phyloP scores from a whole-genome alignment of 441 rosid genomes.

The Gossypium gossypioides region DNA sequence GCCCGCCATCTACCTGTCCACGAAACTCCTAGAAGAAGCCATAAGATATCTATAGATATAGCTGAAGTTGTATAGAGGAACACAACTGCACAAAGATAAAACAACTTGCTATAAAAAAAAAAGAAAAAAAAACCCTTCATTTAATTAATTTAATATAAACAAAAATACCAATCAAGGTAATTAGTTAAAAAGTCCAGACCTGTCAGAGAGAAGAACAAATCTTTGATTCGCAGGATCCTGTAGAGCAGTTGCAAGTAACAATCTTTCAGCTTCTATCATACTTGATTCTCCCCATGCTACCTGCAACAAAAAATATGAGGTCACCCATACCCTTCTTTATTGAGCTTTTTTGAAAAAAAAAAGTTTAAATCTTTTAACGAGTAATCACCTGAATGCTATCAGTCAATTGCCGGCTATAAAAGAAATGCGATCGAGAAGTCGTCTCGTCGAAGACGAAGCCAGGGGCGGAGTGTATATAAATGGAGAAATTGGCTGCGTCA shows the following conservation, averaged over 20 bases:
- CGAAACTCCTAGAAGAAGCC: slow-evolving; percentile 75
- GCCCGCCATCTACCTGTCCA: slow-evolving; percentile 73
- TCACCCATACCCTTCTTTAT: not conserved
- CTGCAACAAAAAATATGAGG: slow-evolving; percentile 23
- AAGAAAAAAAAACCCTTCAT: not conserved
- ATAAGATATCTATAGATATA: slow-evolving; percentile 65
- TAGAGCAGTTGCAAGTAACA: slow-evolving; percentile 61
- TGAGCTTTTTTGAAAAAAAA: not conserved
- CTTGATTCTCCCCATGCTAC: slow-evolving; percentile 87
- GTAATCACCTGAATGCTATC: slow-evolving; percentile 52
- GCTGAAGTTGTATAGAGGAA: slow-evolving; percentile 58
- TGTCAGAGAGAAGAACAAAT: slow-evolving; percentile 88
- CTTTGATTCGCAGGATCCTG: slow-evolving; percentile 77
- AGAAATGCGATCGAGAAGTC: slow-evolving; percentile 60
- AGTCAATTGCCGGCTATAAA: slow-evolving; percentile 56
- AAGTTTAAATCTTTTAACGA: not conserved
- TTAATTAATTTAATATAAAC: not conserved
- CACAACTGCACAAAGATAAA: slow-evolving; percentile 52
- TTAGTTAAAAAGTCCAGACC: slow-evolving; percentile 29
- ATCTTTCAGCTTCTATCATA: slow-evolving; percentile 82
- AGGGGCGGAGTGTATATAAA: slow-evolving; percentile 68
- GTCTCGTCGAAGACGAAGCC: slow-evolving; percentile 63
- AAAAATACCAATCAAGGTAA: not conserved
- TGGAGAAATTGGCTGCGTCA: slow-evolving; percentile 54
- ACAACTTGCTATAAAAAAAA: not conserved